Conservation (phyloP, 148 eudicot species). For the Spergularia bocconei region DNA sequence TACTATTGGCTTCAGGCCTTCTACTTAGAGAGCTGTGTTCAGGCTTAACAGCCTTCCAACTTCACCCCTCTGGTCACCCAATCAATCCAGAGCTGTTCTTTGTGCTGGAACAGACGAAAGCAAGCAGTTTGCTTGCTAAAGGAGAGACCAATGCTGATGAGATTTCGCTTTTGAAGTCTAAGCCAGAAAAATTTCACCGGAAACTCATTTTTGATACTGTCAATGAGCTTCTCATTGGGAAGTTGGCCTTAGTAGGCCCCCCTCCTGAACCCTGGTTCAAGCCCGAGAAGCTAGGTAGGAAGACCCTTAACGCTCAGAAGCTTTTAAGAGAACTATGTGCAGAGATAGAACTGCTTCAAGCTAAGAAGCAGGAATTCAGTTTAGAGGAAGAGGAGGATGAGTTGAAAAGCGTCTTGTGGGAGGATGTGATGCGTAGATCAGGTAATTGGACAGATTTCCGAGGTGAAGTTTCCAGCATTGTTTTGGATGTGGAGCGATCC, state of each 20-base stretch:
- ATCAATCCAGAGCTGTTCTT: constrained; percentile 78
- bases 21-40: constrained; percentile 78
- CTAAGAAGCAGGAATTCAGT: constrained; percentile 29
- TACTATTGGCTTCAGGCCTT: constrained; percentile 83
- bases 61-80: constrained; percentile 80
- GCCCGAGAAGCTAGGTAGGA: constrained; percentile 44
- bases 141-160: constrained; percentile 35
- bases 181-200: constrained; percentile 55
- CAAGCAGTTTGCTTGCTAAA: constrained; percentile 46
- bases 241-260: constrained; percentile 39
- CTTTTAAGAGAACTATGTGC: constrained; percentile 73
- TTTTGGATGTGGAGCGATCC: constrained; percentile 73
- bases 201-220: constrained; percentile 84
- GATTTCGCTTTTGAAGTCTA: constrained; percentile 23
- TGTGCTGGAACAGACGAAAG: constrained; percentile 80
- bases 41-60: constrained; percentile 55
- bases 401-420: constrained; percentile 59
- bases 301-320: constrained; percentile 69
- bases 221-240: constrained; percentile 66
- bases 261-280: constrained; percentile 51
- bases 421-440: constrained; percentile 62
- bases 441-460: constrained; percentile 56
- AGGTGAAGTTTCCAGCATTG: constrained; percentile 57
- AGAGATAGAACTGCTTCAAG: constrained; percentile 64
- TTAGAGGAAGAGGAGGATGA: constrained; percentile 61